Conservation (phyloP, 75 land plant genomes). For the Sequoia sempervirens region DNA sequence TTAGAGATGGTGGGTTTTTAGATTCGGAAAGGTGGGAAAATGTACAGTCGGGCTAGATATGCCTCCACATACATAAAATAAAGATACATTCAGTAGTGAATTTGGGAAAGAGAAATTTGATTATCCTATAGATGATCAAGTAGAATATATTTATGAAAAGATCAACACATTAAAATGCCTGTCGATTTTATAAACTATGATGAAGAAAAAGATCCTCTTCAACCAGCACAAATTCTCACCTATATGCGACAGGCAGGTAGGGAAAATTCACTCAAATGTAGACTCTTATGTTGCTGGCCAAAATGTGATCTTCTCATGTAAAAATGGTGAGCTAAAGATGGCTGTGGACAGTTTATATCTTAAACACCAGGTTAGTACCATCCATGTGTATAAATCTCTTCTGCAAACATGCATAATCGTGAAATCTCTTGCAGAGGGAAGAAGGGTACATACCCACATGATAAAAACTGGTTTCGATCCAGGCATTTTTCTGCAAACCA, state of each 20-base stretch:
- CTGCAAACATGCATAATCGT: conserved; percentile 11
- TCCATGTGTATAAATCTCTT: conserved; percentile 2
- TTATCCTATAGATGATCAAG: too few species aligned
- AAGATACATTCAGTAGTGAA: too few species aligned
- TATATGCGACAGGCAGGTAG: neutral
- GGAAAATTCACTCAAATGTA: neutral
- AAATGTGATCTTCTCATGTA: neutral
- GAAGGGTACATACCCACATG: conserved; percentile 32
- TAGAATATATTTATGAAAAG: too few species aligned
- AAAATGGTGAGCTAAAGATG: neutral
- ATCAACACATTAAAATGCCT: neutral
- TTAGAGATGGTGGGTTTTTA: too few species aligned
- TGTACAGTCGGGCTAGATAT: too few species aligned
- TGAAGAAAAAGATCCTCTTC: neutral
- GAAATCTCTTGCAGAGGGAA: conserved; percentile 26
- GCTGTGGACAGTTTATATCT: conserved; percentile 1
- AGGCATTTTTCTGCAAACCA: conserved; percentile 18
- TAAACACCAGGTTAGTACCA: neutral
- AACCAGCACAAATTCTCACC: neutral
- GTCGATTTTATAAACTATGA: neutral
- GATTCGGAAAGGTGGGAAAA: too few species aligned
- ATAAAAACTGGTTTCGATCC: conserved; percentile 27
- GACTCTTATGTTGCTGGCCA: neutral
- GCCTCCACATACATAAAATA: too few species aligned
- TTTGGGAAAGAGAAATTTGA: too few species aligned